These are phyloP conservation scores for Debaryomyces robertsiae DNA, from an alignment of 1,139 yeast species.

Conservation along the genomic window DNA sequence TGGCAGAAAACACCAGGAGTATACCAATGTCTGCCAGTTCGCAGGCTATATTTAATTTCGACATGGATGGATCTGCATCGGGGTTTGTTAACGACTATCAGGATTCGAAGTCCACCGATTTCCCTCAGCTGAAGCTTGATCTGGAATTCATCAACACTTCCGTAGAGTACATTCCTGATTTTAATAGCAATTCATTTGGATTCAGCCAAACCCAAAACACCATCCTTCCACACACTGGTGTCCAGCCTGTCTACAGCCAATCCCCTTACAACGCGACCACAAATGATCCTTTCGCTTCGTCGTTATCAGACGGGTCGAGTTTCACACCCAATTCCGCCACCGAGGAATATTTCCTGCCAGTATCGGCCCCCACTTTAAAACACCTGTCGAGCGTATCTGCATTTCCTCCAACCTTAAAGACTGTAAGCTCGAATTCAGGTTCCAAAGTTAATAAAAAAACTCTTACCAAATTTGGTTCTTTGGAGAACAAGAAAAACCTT, in stretches of 20 bases:
- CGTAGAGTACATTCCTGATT: conserved; percentile 11
- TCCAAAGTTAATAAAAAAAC: conserved; percentile 12
- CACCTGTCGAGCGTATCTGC: conserved; percentile 8
- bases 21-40: not conserved
- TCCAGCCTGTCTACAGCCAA: not conserved
- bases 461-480: not conserved
- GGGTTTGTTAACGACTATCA: conserved; percentile 6
- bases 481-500: conserved; percentile 21
- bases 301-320: conserved; percentile 23
- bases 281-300: conserved; percentile 25
- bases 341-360: conserved; percentile 14
- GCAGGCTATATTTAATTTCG: conserved; percentile 3
- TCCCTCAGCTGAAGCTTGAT: conserved; percentile 9
- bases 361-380: conserved; percentile 3
- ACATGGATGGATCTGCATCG: conserved; percentile 1
- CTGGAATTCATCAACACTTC: conserved; percentile 9
- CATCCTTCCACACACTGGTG: not conserved
- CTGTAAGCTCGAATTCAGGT: conserved; percentile 2
- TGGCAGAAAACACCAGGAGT: not conserved
- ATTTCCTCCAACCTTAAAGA: conserved; percentile 5
- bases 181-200: conserved; percentile 3
- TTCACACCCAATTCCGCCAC: conserved; percentile 24
- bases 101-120: conserved; percentile 6
- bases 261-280: conserved; percentile 9
- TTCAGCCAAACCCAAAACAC: conserved; percentile 1